A percentile compares a stretch with the other conserved stretches of the same genome.
phyloP scores from a whole-genome alignment of 2,329 filamentous ascomycete species.

The Trichoderma gracile region DNA sequence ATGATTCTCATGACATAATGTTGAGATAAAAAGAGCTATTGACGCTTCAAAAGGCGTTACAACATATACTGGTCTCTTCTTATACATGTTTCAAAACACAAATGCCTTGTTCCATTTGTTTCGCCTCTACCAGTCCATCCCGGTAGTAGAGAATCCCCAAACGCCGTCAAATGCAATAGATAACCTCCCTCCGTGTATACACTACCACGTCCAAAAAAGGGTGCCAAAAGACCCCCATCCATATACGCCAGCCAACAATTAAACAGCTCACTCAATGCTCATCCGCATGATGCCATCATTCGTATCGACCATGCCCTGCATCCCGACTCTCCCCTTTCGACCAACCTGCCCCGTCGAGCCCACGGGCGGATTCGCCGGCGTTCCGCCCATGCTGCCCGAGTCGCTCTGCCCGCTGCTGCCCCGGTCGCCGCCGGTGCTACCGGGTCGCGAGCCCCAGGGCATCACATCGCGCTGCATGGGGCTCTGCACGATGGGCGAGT shows the following conservation, averaged over 20 bases:
- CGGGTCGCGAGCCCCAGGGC: constrained; percentile 71
- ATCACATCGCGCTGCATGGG: constrained; percentile 71
- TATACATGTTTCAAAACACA: background rate
- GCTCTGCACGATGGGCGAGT: constrained; percentile 84
- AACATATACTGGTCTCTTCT: background rate
- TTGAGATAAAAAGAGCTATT: background rate
- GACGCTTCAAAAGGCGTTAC: background rate
- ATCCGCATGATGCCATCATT: constrained; percentile 94
- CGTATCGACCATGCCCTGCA: constrained; percentile 95
- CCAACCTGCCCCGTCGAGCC: constrained; percentile 47
- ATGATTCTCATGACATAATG: background rate
- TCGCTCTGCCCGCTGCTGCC: constrained; percentile 56
- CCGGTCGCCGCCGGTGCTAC: constrained; percentile 59
- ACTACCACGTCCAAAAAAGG: background rate
- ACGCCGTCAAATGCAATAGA: background rate
- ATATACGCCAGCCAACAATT: background rate
- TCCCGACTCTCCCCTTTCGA: constrained; percentile 66
- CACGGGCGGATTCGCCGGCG: constrained; percentile 38
- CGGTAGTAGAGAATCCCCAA: background rate
- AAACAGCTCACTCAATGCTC: constrained; percentile 75
- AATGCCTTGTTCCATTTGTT: background rate
- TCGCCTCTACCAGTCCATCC: background rate
- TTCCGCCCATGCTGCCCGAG: constrained; percentile 44
- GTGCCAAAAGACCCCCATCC: background rate
- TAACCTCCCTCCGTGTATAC: background rate